phyloP scores from a whole-genome alignment of 2,329 filamentous ascomycete genomes.

The Epichloe aotearoae region DNA sequence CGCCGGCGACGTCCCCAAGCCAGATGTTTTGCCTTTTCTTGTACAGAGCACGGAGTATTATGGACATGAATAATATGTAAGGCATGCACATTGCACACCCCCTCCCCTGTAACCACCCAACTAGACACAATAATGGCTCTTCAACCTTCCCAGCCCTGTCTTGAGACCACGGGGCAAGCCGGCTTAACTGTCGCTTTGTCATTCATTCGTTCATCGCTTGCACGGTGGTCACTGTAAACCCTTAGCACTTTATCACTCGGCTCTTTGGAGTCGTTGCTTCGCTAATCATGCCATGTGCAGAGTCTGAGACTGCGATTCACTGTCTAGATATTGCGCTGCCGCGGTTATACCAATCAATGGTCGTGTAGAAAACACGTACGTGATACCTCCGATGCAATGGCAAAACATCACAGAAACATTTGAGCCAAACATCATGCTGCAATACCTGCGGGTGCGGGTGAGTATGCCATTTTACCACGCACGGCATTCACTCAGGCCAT shows the following conservation, averaged over 20 bases:
- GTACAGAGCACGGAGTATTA: background rate
- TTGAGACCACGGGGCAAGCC: background rate
- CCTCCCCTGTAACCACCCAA: background rate
- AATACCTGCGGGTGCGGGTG: background rate
- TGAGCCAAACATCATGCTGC: background rate
- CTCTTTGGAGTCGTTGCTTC: background rate
- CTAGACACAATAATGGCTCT: background rate
- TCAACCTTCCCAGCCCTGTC: background rate
- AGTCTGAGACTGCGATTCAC: constrained; percentile 1
- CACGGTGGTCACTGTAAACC: background rate
- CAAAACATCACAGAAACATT: background rate
- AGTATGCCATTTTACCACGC: background rate
- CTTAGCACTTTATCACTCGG: background rate
- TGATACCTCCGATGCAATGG: background rate
- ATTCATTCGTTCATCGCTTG: background rate
- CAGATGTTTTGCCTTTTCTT: background rate
- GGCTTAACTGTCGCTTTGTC: background rate
- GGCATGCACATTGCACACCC: background rate
- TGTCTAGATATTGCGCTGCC: constrained; percentile 6
- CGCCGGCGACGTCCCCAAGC: background rate
- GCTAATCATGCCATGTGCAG: background rate
- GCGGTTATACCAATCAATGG: background rate
- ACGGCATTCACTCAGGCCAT: background rate
- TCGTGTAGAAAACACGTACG: background rate
- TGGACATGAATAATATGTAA: no score